phyloP scores from a whole-genome alignment of 176 grass and related monocot genomes.

The Triticum monococcum region DNA sequence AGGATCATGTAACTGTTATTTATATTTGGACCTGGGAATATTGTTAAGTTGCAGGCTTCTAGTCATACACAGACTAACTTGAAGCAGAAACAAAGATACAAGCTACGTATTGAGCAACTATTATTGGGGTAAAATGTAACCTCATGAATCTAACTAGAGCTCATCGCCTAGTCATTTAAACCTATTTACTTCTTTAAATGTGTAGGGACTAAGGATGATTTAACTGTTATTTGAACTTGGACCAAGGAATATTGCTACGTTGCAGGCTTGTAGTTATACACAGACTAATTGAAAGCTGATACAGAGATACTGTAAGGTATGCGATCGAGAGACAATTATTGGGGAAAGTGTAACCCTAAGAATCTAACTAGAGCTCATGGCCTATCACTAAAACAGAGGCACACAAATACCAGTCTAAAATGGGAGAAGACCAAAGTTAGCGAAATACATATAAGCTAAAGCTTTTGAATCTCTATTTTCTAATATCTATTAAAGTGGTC shows the following conservation, averaged over 20 bases:
- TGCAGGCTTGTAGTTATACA: background rate
- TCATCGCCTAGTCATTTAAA: background rate
- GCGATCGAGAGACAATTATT: background rate
- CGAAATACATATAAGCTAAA: background rate
- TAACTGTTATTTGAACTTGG: background rate
- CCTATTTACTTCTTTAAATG: no score
- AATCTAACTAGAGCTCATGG: background rate
- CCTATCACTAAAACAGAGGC: background rate
- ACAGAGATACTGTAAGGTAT: no score
- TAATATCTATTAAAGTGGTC: background rate
- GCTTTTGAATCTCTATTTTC: background rate
- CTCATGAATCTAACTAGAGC: background rate
- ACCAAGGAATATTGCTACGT: background rate
- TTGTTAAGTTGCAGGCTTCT: background rate
- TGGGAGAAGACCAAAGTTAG: background rate
- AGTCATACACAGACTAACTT: background rate
- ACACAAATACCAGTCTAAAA: background rate
- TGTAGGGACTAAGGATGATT: background rate
- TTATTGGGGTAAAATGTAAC: background rate
- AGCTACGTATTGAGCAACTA: background rate
- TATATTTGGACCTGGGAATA: background rate
- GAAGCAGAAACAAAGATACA: background rate
- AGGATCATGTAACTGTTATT: background rate
- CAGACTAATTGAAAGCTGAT: background rate
- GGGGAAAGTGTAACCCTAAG: background rate